Percentiles rank a stretch among this genome's conserved stretches.
Evolutionary conservation across 306 rosid species (phyloP).

Genomic region (Lablab purpureus): DNA sequence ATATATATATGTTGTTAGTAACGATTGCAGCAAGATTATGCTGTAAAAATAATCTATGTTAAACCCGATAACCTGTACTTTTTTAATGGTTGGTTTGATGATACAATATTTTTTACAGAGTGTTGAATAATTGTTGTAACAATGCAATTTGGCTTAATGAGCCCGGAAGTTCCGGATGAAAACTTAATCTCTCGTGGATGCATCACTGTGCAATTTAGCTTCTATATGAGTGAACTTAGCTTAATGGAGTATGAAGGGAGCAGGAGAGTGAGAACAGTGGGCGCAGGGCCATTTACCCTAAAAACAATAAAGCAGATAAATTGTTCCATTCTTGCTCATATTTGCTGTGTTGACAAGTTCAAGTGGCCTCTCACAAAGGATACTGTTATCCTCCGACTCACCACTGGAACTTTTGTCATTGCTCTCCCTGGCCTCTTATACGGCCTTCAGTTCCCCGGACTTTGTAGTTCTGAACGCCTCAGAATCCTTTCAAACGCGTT

Average conservation of each 20-base stretch:
- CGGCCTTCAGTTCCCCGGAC: constrained; percentile 22
- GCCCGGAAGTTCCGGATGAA: neutral
- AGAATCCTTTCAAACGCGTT: constrained; percentile 1
- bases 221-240: neutral
- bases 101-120: neutral
- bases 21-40: neutral
- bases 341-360: constrained; percentile 27
- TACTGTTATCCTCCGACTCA: constrained; percentile 6
- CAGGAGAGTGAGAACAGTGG: neutral
- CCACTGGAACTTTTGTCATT: neutral
- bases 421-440: constrained; percentile 50
- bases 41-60: neutral
- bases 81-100: neutral
- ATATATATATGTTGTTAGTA: neutral
- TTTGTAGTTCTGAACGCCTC: neutral
- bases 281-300: neutral
- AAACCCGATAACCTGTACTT: neutral
- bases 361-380: constrained; percentile 49
- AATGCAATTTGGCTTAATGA: neutral
- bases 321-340: neutral
- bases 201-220: neutral
- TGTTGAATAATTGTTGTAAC: neutral
- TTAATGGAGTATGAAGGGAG: constrained; percentile 5
- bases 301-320: neutral
- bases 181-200: neutral